These are phyloP conservation scores for Truncatella angustata DNA, from an alignment of 2,329 filamentous ascomycete species.

Conservation along the genomic window DNA sequence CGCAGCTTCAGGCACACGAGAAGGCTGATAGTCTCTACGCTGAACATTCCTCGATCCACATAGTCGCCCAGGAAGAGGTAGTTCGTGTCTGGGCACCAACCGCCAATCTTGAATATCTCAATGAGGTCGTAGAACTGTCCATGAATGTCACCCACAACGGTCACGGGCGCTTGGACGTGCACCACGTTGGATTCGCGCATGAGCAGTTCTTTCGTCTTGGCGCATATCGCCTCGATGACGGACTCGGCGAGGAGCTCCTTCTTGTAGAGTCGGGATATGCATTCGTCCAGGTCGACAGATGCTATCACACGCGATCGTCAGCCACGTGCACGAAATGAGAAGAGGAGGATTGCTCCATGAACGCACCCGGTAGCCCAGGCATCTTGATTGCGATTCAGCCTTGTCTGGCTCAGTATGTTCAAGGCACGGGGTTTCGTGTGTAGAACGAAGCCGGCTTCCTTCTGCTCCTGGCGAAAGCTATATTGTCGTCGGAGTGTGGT, in stretches of 20 bases:
- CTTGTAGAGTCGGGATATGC: slow-evolving; percentile 93
- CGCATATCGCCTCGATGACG: slow-evolving; percentile 98
- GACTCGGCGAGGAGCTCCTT: slow-evolving; percentile 97
- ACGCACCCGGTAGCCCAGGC: slow-evolving; percentile 57
- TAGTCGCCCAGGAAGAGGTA: slow-evolving; percentile 99
- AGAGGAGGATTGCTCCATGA: background rate
- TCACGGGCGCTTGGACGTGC: slow-evolving; percentile 91
- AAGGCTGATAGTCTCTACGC: slow-evolving; percentile 96
- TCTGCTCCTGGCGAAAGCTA: slow-evolving; percentile 30
- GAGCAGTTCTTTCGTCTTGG: slow-evolving; percentile 96
- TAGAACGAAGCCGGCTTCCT: slow-evolving; percentile 22
- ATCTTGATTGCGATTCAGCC: slow-evolving; percentile 35
- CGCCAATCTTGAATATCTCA: slow-evolving; percentile 98
- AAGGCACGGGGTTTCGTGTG: background rate
- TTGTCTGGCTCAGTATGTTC: slow-evolving; percentile 6
- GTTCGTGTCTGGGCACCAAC: slow-evolving; percentile 96
- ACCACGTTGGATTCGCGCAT: slow-evolving; percentile 99
- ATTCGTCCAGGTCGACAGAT: slow-evolving; percentile 97
- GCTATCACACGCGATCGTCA: too few species aligned
- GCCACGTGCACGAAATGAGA: background rate
- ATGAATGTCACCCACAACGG: slow-evolving; percentile 97
- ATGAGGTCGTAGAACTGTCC: slow-evolving; percentile 99
- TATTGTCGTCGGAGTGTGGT: slow-evolving; percentile 25
- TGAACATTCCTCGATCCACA: slow-evolving; percentile 97
- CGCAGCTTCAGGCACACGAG: slow-evolving; percentile 95